Base-by-base conservation (phyloP, 2,329 filamentous ascomycete genomes). In the Pseudopithomyces chartarum region DNA sequence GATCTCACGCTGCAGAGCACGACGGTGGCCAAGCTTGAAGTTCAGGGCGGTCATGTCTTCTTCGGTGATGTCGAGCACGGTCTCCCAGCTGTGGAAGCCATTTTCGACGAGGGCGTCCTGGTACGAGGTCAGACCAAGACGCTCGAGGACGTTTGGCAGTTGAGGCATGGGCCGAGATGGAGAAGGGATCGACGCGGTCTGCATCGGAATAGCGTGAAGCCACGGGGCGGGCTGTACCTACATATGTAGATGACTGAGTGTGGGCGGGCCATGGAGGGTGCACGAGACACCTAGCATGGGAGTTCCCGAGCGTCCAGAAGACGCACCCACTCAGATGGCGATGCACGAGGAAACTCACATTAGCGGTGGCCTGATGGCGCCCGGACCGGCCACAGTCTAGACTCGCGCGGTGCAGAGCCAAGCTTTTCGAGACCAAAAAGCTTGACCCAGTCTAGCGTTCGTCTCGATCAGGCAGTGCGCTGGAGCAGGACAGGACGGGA, bases 11-110 rank as follows among this genome's bases (percentile, higher is more conserved):
- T 78, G 75, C 17, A 78, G 60, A 13, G 66, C 58, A 39, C 76
- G 68, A 7, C 76, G 70, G 55, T 77, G 76, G 49, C 76, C 75
- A 3, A 77, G 66, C 58, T 78, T 77, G 67, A 78, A 76, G 42
- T 69, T 63, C 26, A 78, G 60, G 7, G 67, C 36, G 2, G 66
- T 69, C 38, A 78, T 57, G 52, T 78, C 75, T 15, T 76, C 70
- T 45, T 78, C 76, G 20, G 74, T 77, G 34, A 78, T 76, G 55
- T 77, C 74, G 40, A 74, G 64, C n/a, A 76, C 68, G 0, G 67
- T 72, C 23, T 75, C 69, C 76, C 76, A 77, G 42, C 44, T 68
- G 51, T 68, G 63, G 48, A 77, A 78, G 13, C 76, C 75, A 57
- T 78, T 76, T 2, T 72, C 65, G 12, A 57, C 36, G 1, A 78